Conservation (phyloP, 345 rosid species). For the Hypericum perforatum region DNA sequence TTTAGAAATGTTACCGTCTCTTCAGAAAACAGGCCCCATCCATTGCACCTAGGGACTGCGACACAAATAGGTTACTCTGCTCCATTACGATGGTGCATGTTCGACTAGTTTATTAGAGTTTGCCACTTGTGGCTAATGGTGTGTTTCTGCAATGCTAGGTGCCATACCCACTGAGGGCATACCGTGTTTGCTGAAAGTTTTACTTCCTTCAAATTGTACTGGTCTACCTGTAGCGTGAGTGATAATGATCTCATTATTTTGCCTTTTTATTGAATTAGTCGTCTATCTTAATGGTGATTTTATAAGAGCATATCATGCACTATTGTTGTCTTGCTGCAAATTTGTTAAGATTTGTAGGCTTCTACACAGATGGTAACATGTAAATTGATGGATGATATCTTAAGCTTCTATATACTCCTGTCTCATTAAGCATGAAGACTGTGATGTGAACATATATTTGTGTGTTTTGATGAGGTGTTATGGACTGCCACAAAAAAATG, state of each 20-base stretch:
- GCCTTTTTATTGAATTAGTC: conserved; percentile 5
- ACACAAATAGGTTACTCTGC: conserved; percentile 77
- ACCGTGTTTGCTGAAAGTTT: conserved; percentile 85
- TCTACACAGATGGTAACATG: too few species aligned
- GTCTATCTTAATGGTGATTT: not conserved
- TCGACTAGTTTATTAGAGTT: conserved; percentile 5
- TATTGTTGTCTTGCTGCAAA: not conserved
- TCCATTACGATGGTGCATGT: conserved; percentile 7
- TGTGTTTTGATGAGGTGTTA: too few species aligned
- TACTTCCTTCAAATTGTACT: conserved; percentile 77
- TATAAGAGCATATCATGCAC: conserved; percentile 4
- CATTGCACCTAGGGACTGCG: conserved; percentile 85
- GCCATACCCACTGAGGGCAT: conserved; percentile 92
- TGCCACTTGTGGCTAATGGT: conserved; percentile 2
- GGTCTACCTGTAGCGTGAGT: conserved; percentile 77
- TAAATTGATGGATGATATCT: too few species aligned
- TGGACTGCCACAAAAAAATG: too few species aligned
- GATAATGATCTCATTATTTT: conserved; percentile 1
- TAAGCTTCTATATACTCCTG: too few species aligned
- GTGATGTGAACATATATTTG: too few species aligned
- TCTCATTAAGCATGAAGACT: too few species aligned
- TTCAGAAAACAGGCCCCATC: conserved; percentile 69
- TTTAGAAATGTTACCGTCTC: conserved; percentile 72
- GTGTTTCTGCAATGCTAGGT: conserved; percentile 34
- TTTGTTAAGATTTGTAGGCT: too few species aligned